phyloP scores from a whole-genome alignment of 345 rosid species.

The Brassica cretica region DNA sequence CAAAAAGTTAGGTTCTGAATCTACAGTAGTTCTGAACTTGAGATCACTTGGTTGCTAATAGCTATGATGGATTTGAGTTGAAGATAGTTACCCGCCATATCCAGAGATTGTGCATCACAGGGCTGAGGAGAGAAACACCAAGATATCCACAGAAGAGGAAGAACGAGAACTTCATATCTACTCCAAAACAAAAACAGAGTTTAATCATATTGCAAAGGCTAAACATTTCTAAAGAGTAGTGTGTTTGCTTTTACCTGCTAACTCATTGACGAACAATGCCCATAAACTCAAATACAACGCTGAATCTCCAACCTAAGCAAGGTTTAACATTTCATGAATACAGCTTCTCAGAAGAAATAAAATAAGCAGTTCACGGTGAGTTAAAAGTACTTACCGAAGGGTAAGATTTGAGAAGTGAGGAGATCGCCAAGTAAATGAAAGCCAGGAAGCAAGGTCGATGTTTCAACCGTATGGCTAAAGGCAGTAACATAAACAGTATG shows the following conservation, averaged over 20 bases:
- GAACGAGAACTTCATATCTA: conserved; percentile 89
- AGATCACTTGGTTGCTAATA: conserved; percentile 12
- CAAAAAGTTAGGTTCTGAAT: background rate
- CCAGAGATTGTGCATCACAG: conserved; percentile 98
- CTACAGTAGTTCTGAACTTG: background rate
- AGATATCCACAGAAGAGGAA: conserved; percentile 90
- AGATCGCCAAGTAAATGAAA: conserved; percentile 74
- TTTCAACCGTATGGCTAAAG: conserved; percentile 78
- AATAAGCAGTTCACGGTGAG: background rate
- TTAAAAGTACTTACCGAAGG: conserved; percentile 70
- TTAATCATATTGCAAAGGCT: conserved; percentile 26
- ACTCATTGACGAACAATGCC: conserved; percentile 79
- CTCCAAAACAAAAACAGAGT: conserved; percentile 24
- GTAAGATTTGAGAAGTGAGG: conserved; percentile 86
- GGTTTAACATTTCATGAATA: conserved; percentile 2
- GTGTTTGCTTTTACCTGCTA: conserved; percentile 57
- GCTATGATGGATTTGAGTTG: conserved; percentile 12
- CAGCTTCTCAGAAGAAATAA: background rate
- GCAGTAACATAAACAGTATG: conserved; percentile 78
- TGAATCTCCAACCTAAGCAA: conserved; percentile 81
- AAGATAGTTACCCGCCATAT: conserved; percentile 83
- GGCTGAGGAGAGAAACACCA: conserved; percentile 89
- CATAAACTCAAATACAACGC: conserved; percentile 81
- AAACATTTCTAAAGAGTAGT: conserved; percentile 3
- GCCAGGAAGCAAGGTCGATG: conserved; percentile 95